Base-by-base conservation (phyloP, 1,284 basidiomycete species). In the Sporisorium iseilematis-ciliati region DNA sequence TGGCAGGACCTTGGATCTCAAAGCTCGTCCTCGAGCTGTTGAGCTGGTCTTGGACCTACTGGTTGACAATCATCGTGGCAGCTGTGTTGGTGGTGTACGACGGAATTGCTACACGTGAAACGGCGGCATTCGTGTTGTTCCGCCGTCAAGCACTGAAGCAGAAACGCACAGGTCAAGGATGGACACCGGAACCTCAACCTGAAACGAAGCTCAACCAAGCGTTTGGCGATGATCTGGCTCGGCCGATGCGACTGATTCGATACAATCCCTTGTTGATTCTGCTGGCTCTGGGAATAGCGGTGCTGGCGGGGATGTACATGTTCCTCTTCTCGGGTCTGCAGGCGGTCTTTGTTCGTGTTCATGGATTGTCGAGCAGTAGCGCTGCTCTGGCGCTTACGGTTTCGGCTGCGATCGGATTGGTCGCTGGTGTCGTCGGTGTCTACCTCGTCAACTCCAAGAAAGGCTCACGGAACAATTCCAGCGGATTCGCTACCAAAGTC, bases 1-100 rank as follows among this genome's bases (percentile, higher is more conserved):
- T 72, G 5, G 25, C 68, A 2, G 78, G 76, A 5, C 72, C 78
- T 3, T 79, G 78, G 78, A 78, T 79, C 64, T 69, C 76, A 0
- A 60, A 57, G 55, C 43, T 72, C 4, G 41, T 77, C 0, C 43
- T 78, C 8, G 20, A 54, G 41, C 31, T 69, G 8, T 20, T 64
- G 33, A 33, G 40, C 29, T 78, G 74, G 78, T 56, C 66, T 0
- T 79, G 78, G 78, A 77, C 68, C 7, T 78, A 73, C 57, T 79
- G 78, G 78, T 31, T 67, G 38, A 66, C 64, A 18, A 54, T 69
- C 8, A 71, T 77, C 45, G 62, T 66, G 8, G 62, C 71, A 18
- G 66, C 61, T 2, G 66, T 69, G 14, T 42, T 65, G 33, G 64
- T 75, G 16, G 64, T 75, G 8, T 70, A 71, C 41, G 43, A 67